Percentiles rank a stretch among this genome's conserved stretches.
Evolutionary conservation across 768 basidiomycete genomes (phyloP).

Genomic region (Phylloporus arenicola): DNA sequence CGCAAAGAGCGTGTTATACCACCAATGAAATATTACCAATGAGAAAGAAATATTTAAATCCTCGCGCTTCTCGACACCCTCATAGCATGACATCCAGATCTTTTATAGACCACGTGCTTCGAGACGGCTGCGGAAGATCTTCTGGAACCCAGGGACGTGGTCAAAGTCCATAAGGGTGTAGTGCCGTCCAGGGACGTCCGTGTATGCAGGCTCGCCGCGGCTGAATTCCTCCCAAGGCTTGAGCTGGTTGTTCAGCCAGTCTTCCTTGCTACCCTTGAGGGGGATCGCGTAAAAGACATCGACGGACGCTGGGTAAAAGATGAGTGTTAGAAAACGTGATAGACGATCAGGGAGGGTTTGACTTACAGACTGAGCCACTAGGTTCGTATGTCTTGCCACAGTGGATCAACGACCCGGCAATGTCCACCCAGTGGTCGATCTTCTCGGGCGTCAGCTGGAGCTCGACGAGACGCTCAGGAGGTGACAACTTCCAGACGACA

Average conservation of each 20-base stretch:
- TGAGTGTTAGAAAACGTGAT: neutral
- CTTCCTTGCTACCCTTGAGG: slow-evolving; percentile 23
- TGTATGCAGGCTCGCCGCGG: slow-evolving; percentile 19
- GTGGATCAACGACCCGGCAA: no score
- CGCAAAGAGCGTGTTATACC: neutral
- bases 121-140: slow-evolving; percentile 24
- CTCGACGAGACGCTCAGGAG: no score
- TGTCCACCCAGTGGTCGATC: no score
- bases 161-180: slow-evolving; percentile 31
- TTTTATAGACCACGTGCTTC: slow-evolving; percentile 22
- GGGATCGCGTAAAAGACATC: slow-evolving; percentile 28
- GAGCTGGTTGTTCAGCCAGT: slow-evolving; percentile 28
- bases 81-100: neutral
- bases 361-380: slow-evolving; percentile 24
- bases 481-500: slow-evolving; percentile 24
- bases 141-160: slow-evolving; percentile 26
- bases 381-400: no score
- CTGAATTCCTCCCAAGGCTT: slow-evolving; percentile 23
- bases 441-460: no score
- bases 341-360: neutral
- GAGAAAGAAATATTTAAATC: neutral
- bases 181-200: slow-evolving; percentile 25
- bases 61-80: neutral
- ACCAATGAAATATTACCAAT: neutral
- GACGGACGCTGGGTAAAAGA: slow-evolving; percentile 5